Evolutionary conservation across 495 filamentous ascomycete species (phyloP), one percentile per base, ranked within the genome.

Genomic region (Entonaema liquescens): DNA sequence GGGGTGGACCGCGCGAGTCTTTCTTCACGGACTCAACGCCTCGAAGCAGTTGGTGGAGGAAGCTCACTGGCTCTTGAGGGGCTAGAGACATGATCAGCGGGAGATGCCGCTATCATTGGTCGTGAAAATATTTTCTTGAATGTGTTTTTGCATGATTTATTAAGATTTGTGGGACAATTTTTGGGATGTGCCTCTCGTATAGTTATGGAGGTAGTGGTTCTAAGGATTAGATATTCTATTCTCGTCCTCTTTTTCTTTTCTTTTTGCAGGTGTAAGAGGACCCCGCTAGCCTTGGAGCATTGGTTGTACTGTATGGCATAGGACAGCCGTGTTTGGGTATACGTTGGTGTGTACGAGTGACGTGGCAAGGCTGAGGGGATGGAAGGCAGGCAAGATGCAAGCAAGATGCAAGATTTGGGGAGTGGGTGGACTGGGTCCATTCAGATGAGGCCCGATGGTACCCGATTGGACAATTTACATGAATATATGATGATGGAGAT

Each of bases 31-130:
- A 82, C 57, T 61, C 76, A 35, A 83, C 78, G 2, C 84, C 85
- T 59, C 75, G 85, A 49, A 85, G 82, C 68, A 86, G 84, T 62
- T 85, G 86, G 79, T 88, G 84, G 83, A 84, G 78, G 77, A 85
- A 84, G 77, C 76, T 85, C 28, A 78, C 78, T 17, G 76, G 79
- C 23, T 49, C 55, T 35, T 74, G 31, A 67, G 23, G 25, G 49
- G 33, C 35, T 57, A 26, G 25, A 58, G 15, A n/a, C 26, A 53
- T 47, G 57, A 40, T 31, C 21, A 29, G 50, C 31, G 21, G 21
- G n/a, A 36, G 35, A 42, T 42, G 8, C 55, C 29, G 42, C 11
- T 12, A 52, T 8, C 8, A 52, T 23, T 31, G 52, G 64, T 13
- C 28, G 17, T 33, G 26, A 53, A 28, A 42, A 33, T 59, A 29